These are phyloP conservation scores for Barbatosphaeria neglecta DNA, from an alignment of 495 filamentous ascomycete genomes.

Conservation along the genomic window DNA sequence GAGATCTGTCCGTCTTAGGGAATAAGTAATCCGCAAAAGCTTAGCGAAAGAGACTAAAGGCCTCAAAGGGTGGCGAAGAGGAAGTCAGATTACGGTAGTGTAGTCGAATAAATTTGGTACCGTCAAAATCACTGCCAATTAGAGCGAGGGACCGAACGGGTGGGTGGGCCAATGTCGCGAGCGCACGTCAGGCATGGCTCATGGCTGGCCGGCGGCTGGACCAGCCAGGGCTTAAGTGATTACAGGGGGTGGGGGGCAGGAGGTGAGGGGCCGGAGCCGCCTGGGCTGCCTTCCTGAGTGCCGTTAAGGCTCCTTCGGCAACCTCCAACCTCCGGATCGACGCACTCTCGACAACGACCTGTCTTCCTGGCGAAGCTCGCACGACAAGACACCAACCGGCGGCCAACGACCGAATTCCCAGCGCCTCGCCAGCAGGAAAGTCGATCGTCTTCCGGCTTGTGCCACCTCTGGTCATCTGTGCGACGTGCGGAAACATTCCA, in stretches of 20 bases:
- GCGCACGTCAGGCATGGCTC: not conserved
- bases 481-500: not conserved
- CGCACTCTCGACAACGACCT: not conserved
- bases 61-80: too few relatives aligned
- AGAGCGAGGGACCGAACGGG: not conserved
- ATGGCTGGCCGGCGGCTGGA: too few relatives aligned
- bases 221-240: not conserved
- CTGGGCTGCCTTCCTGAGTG: not conserved
- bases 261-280: not conserved
- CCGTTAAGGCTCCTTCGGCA: not conserved
- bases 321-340: not conserved
- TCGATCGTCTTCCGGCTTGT: not conserved
- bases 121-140: too few relatives aligned
- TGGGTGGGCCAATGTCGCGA: not conserved
- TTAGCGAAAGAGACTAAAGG: too few relatives aligned
- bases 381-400: not conserved
- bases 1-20: too few relatives aligned
- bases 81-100: not conserved
- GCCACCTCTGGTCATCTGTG: not conserved
- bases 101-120: not conserved
- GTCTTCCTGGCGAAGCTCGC: not conserved
- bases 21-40: too few relatives aligned
- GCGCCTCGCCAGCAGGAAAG: not conserved
- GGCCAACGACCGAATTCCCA: not conserved
- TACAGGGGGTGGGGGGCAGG: not conserved